Evolutionary conservation across 805 yeast genomes (phyloP).

Genomic region (Yamadazyma sp.): DNA sequence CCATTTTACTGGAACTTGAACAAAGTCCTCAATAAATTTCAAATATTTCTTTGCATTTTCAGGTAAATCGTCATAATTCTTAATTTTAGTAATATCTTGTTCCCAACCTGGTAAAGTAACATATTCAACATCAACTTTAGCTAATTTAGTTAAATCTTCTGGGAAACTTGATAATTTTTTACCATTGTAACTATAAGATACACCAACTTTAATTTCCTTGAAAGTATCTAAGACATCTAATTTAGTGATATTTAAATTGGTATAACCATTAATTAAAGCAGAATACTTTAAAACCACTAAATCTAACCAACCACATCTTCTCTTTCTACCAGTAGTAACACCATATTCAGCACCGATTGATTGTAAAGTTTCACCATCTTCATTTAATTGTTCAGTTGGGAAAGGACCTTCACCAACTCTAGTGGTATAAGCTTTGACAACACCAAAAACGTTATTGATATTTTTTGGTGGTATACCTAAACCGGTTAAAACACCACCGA

Average conservation of each 20-base stretch:
- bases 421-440: slow-evolving; percentile 97
- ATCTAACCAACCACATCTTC: slow-evolving; percentile 99
- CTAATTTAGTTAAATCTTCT: slow-evolving; percentile 80
- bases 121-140: slow-evolving; percentile 89
- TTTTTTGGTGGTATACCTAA: slow-evolving; percentile 91
- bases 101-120: slow-evolving; percentile 95
- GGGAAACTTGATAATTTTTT: slow-evolving; percentile 79
- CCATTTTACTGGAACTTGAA: slow-evolving; percentile 88
- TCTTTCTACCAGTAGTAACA: slow-evolving; percentile 97
- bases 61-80: slow-evolving; percentile 76
- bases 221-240: slow-evolving; percentile 91
- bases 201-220: slow-evolving; percentile 83
- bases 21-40: slow-evolving; percentile 78
- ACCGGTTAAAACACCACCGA: slow-evolving; percentile 98
- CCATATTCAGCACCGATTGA: slow-evolving; percentile 93
- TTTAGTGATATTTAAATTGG: slow-evolving; percentile 90
- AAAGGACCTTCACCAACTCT: slow-evolving; percentile 99
- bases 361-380: slow-evolving; percentile 82
- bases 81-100: slow-evolving; percentile 69
- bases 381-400: slow-evolving; percentile 95
- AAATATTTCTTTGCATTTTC: slow-evolving; percentile 82
- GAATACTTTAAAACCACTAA: slow-evolving; percentile 92
- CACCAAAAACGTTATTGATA: slow-evolving; percentile 84
- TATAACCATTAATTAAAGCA: slow-evolving; percentile 89
- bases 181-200: slow-evolving; percentile 79